phyloP scores from a whole-genome alignment of 129 eudicot species.

The Tanacetum coccineum region DNA sequence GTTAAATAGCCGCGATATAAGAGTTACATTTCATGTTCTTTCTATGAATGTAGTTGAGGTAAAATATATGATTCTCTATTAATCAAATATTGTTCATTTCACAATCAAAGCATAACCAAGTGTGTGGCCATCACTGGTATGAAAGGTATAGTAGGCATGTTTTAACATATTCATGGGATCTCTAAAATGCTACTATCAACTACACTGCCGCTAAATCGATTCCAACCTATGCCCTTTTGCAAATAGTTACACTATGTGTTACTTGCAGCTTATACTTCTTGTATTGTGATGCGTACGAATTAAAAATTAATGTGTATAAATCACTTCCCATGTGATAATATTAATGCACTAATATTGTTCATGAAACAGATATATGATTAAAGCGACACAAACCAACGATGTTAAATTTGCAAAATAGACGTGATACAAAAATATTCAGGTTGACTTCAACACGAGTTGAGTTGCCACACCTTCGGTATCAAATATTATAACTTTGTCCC shows the following conservation, averaged over 20 bases:
- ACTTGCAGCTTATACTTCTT: too few relatives aligned
- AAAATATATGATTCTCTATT: too few relatives aligned
- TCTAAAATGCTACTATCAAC: background rate
- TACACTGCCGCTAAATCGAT: background rate
- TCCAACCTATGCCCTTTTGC: background rate
- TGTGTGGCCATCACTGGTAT: background rate
- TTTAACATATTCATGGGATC: too few relatives aligned
- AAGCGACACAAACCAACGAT: too few relatives aligned
- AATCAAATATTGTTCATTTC: background rate
- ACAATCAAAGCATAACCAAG: background rate
- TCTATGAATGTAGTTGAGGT: too few relatives aligned
- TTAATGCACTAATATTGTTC: conserved; percentile 7
- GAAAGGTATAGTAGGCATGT: background rate
- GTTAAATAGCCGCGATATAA: too few relatives aligned
- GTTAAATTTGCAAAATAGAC: too few relatives aligned
- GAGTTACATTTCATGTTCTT: too few relatives aligned
- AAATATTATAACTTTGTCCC: conserved; percentile 8
- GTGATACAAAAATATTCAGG: too few relatives aligned
- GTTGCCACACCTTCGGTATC: background rate
- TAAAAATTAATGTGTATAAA: too few relatives aligned
- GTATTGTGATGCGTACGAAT: too few relatives aligned
- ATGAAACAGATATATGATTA: background rate
- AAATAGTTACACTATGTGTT: background rate
- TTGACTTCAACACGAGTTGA: too few relatives aligned
- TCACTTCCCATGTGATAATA: background rate